These are phyloP conservation scores for Fusarium liriodendri DNA, from an alignment of 2,329 filamentous ascomycete species.

Conservation along the genomic window DNA sequence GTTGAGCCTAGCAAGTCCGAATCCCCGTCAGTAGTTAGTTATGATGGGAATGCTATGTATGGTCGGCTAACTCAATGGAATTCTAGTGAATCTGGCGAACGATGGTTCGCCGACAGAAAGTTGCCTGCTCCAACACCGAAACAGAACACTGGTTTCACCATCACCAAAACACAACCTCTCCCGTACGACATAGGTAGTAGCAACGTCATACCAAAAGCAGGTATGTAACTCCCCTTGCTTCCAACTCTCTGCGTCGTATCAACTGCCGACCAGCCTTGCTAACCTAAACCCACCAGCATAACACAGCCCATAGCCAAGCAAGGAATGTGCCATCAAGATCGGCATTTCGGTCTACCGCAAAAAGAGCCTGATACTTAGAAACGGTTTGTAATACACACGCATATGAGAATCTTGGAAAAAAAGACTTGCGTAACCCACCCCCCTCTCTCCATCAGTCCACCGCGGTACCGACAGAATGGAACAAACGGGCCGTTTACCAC, in stretches of 20 bases:
- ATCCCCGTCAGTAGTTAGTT: neutral
- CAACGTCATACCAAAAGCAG: neutral
- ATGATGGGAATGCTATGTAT: neutral
- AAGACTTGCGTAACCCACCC: neutral
- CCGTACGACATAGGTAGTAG: neutral
- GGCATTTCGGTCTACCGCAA: neutral
- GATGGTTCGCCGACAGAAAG: neutral
- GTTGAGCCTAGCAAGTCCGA: neutral
- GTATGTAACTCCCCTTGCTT: neutral
- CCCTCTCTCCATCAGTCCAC: neutral
- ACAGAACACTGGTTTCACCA: neutral
- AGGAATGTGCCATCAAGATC: neutral
- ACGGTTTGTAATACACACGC: neutral
- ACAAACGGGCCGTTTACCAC: slow-evolving; percentile 11
- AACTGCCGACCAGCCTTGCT: neutral
- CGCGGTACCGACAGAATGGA: slow-evolving; percentile 10
- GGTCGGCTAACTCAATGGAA: neutral
- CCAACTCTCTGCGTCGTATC: neutral
- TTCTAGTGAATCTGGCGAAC: neutral
- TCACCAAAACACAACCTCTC: neutral
- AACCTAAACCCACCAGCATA: neutral
- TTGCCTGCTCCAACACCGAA: neutral
- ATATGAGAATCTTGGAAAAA: neutral
- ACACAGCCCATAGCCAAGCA: neutral
- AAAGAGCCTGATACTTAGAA: neutral